A percentile compares a stretch with the other conserved stretches of the same genome.
Evolutionary conservation across 2,329 filamentous ascomycete species (phyloP).

Genomic region (Blumeriella jaapii): DNA sequence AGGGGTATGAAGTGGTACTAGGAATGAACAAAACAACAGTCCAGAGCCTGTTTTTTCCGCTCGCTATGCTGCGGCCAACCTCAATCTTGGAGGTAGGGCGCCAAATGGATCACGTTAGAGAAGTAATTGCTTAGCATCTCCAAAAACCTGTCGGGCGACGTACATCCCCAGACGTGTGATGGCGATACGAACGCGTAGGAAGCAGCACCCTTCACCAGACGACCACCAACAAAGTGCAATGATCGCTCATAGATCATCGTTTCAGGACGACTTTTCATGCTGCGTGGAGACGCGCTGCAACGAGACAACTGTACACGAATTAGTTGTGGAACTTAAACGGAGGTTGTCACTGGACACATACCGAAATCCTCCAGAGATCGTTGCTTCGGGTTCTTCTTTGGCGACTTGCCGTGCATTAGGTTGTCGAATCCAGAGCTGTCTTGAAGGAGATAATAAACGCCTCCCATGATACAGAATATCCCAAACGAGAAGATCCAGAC

Average conservation of each 20-base stretch:
- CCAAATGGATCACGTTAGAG: neutral
- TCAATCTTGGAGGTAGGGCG: neutral
- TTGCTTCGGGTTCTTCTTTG: constrained; percentile 73
- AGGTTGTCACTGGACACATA: constrained; percentile 37
- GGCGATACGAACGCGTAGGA: constrained; percentile 2
- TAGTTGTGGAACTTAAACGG: constrained; percentile 30
- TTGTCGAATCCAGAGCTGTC: constrained; percentile 77
- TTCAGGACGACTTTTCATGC: constrained; percentile 76
- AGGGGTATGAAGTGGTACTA: neutral
- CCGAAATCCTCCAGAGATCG: constrained; percentile 80
- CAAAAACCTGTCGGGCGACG: neutral
- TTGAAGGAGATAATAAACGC: constrained; percentile 68
- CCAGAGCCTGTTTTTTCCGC: constrained; percentile 1
- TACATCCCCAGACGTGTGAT: constrained; percentile 3
- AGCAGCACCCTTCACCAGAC: neutral
- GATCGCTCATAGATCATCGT: neutral
- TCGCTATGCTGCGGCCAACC: neutral
- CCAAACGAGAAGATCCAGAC: constrained; percentile 89
- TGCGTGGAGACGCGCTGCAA: constrained; percentile 84
- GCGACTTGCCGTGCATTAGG: constrained; percentile 82
- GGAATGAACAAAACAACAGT: constrained; percentile 3
- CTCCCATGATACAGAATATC: constrained; percentile 72
- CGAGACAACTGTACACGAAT: constrained; percentile 58
- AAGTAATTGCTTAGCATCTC: neutral
- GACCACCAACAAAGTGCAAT: neutral